phyloP scores from a whole-genome alignment of 805 yeast species.

The Candida incommunis region DNA sequence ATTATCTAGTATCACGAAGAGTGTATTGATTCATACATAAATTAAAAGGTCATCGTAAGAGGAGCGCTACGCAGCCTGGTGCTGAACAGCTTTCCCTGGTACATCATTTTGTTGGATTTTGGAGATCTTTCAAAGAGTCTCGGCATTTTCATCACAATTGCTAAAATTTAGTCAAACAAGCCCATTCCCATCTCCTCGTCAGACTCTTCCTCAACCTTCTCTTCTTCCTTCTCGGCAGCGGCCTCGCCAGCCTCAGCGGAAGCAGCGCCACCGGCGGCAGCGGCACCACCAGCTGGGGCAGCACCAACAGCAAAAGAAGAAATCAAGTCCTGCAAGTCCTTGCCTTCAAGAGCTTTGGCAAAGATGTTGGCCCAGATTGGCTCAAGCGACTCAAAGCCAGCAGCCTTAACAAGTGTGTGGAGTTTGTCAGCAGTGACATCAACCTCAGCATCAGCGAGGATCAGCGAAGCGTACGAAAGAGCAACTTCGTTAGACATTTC shows the following conservation, averaged over 20 bases:
- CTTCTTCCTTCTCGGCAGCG: conserved; percentile 39
- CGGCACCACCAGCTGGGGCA: conserved; percentile 46
- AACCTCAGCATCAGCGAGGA: conserved; percentile 83
- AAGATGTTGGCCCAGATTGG: conserved; percentile 74
- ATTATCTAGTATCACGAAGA: too few species aligned
- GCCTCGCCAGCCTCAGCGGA: conserved; percentile 48
- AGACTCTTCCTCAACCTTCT: conserved; percentile 39
- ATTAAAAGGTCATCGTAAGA: too few species aligned
- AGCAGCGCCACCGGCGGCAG: conserved; percentile 48
- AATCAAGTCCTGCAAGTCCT: conserved; percentile 69
- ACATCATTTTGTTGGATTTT: too few species aligned
- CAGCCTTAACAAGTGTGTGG: conserved; percentile 58
- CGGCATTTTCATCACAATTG: too few species aligned
- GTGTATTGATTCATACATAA: too few species aligned
- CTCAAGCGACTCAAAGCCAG: conserved; percentile 59
- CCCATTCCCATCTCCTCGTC: conserved; percentile 93
- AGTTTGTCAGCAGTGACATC: conserved; percentile 75
- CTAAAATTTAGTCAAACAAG: conserved; percentile 79
- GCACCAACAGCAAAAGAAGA: conserved; percentile 53
- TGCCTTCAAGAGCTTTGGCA: conserved; percentile 79
- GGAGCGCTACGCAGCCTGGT: too few species aligned
- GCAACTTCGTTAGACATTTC: conserved; percentile 81
- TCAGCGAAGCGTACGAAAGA: conserved; percentile 88
- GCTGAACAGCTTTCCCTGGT: too few species aligned
- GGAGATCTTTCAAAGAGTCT: too few species aligned